A percentile compares a stretch with the other conserved stretches of the same genome.
Evolutionary conservation across 1,284 basidiomycete species (phyloP).

Genomic region (Fomes fomentarius): DNA sequence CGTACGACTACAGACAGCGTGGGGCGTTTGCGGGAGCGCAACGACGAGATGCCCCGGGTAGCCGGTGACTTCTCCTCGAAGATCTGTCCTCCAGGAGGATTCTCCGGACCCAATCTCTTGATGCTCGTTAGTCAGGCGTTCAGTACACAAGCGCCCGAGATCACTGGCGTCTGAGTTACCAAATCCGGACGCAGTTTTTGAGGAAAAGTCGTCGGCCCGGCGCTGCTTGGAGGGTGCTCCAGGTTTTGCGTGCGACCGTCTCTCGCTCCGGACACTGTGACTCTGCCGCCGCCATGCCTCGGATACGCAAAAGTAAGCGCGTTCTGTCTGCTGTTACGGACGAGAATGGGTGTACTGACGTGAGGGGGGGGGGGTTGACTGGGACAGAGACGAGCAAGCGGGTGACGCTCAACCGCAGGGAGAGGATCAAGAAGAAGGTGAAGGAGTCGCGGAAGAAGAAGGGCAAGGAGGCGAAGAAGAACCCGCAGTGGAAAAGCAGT

Average conservation of each 20-base stretch:
- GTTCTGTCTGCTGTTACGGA: background rate
- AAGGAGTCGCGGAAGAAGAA: conserved; percentile 80
- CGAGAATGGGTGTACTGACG: no score
- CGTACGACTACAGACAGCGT: no score
- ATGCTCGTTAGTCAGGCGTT: no score
- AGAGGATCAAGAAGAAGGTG: conserved; percentile 81
- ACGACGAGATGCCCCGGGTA: no score
- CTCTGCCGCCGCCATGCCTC: conserved; percentile 56
- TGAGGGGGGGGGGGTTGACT: no score
- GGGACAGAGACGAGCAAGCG: conserved; percentile 90
- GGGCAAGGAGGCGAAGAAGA: conserved; percentile 82
- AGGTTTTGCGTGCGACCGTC: no score
- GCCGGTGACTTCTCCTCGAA: no score
- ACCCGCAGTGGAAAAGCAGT: conserved; percentile 92
- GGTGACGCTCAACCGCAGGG: conserved; percentile 71
- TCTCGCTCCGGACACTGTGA: no score
- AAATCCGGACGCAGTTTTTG: background rate
- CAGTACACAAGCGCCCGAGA: background rate
- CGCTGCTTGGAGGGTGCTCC: no score
- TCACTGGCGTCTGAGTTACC: background rate
- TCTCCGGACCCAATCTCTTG: no score
- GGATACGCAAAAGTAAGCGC: conserved; percentile 72
- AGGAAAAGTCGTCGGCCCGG: conserved; percentile 17
- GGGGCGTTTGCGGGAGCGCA: no score
- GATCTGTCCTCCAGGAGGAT: no score